Evolutionary conservation across 805 yeast genomes (phyloP), one percentile per base, ranked within the genome.

Genomic region (Hagleromyces aurorensis): DNA sequence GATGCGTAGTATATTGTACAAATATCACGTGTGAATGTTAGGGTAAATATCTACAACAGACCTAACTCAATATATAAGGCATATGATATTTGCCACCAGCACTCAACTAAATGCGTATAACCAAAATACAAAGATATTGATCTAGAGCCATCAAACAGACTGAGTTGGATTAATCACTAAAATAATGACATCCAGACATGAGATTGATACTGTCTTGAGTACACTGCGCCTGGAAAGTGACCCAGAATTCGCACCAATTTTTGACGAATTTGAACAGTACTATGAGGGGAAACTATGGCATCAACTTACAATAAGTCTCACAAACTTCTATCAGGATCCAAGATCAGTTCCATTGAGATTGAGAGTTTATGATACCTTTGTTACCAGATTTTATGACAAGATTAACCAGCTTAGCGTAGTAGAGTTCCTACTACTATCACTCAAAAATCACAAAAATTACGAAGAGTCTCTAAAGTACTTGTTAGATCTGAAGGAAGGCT

Each of bases 231-330:
- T 67, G 46, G 80, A 77, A 48, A 65, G 76, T 4, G 83, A 79
- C 35, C 62, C 71, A 3, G 84, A 78, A 21, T 63, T 86, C 30
- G 64, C 74, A 7, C 70, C 75, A 16, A 55, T 52, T n/a, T 53
- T 55, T 18, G 38, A 46, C 17, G 54, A 53, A 21, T 70, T 89
- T 52, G 96, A 87, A 50, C 95, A 85, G 46, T 65, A 67, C 34
- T 81, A 84, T 60, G 95, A 86, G 50, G 68, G 94, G 44, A 86
- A 85, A 57, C 69, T 89, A 53, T 91, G 96, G 96, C 93, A 80
- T 61, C 97, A 91, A 64, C 69, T 91, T 52, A 83, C 96, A 2
- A 71, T 72, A 37, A 59, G 72, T 5, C 63, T 91, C 34, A 59
- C 61, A 19, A 69, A 67, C 38, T 70, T 87, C 50, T 89, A 73